A percentile compares a stretch with the other conserved stretches of the same genome.
phyloP scores from a whole-genome alignment of 1,284 basidiomycete species.

The Cutaneotrichosporon cyanovorans region DNA sequence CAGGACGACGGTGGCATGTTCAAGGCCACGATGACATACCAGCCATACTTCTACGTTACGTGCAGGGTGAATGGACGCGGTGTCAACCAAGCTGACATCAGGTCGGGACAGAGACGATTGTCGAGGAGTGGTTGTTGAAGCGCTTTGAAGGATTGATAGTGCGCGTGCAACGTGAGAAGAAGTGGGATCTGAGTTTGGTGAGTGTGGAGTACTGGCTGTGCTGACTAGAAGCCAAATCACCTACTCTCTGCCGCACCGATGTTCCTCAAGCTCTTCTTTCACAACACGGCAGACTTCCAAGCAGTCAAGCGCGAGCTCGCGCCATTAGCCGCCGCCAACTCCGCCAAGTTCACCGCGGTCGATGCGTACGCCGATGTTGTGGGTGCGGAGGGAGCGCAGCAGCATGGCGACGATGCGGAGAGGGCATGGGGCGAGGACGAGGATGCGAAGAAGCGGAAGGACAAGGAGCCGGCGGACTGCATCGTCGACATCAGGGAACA shows the following conservation, averaged over 20 bases:
- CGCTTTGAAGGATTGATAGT: slow-evolving; percentile 81
- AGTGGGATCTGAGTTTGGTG: slow-evolving; percentile 83
- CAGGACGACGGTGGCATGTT: slow-evolving; percentile 95
- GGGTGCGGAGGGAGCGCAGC: slow-evolving; percentile 55
- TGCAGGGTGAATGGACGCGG: slow-evolving; percentile 61
- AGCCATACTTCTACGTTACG: slow-evolving; percentile 89
- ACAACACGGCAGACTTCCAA: slow-evolving; percentile 87
- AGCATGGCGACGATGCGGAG: slow-evolving; percentile 44
- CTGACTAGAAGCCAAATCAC: slow-evolving; percentile 68
- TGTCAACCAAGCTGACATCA: slow-evolving; percentile 40
- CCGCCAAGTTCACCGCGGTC: slow-evolving; percentile 88
- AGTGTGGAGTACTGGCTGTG: slow-evolving; percentile 13
- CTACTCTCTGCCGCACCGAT: slow-evolving; percentile 82
- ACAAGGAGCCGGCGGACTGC: slow-evolving; percentile 72
- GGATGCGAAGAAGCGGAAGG: slow-evolving; percentile 45
- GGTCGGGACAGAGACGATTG: slow-evolving; percentile 77
- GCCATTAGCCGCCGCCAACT: slow-evolving; percentile 81
- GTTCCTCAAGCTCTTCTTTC: slow-evolving; percentile 82
- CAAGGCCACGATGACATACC: slow-evolving; percentile 85
- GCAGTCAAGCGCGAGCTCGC: slow-evolving; percentile 78
- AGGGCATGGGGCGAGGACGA: slow-evolving; percentile 54
- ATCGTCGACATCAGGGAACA: slow-evolving; percentile 94
- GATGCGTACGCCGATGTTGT: slow-evolving; percentile 99
- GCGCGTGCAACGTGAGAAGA: slow-evolving; percentile 70
- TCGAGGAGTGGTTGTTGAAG: slow-evolving; percentile 95